These are phyloP conservation scores for Apostasia ramifera DNA, from an alignment of 106 monocot species.

Conservation along the genomic window DNA sequence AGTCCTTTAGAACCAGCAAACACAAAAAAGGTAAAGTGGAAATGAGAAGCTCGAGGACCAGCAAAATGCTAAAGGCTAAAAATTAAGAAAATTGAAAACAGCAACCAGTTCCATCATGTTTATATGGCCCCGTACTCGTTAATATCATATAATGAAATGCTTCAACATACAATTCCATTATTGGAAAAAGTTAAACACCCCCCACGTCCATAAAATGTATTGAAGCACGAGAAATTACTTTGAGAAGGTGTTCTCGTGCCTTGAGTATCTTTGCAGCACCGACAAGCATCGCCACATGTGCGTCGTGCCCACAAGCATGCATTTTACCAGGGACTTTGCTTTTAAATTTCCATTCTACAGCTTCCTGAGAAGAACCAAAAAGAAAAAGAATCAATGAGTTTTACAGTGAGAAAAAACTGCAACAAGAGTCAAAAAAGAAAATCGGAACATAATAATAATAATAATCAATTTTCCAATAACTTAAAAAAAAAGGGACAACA, in stretches of 20 bases:
- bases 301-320: conserved; percentile 84
- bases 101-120: too few relatives aligned
- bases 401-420: too few relatives aligned
- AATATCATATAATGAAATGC: too few relatives aligned
- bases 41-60: too few relatives aligned
- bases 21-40: too few relatives aligned
- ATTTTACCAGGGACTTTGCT: conserved; percentile 58
- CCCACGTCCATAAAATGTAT: not conserved
- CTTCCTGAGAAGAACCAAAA: conserved; percentile 24
- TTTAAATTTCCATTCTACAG: conserved; percentile 57
- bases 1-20: too few relatives aligned
- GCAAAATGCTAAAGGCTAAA: too few relatives aligned
- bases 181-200: not conserved
- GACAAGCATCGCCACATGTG: conserved; percentile 65
- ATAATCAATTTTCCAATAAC: not conserved
- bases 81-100: too few relatives aligned
- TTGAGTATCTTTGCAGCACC: conserved; percentile 63
- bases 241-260: conserved; percentile 30
- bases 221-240: conserved; percentile 26
- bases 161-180: not conserved
- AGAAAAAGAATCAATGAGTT: not conserved
- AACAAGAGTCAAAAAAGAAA: not conserved
- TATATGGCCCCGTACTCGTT: too few relatives aligned
- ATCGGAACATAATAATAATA: not conserved
- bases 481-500: not conserved